A percentile compares a stretch with the other conserved stretches of the same genome.
Evolutionary conservation across 2,329 filamentous ascomycete genomes (phyloP).

Genomic region (Pseudopithomyces chartarum): DNA sequence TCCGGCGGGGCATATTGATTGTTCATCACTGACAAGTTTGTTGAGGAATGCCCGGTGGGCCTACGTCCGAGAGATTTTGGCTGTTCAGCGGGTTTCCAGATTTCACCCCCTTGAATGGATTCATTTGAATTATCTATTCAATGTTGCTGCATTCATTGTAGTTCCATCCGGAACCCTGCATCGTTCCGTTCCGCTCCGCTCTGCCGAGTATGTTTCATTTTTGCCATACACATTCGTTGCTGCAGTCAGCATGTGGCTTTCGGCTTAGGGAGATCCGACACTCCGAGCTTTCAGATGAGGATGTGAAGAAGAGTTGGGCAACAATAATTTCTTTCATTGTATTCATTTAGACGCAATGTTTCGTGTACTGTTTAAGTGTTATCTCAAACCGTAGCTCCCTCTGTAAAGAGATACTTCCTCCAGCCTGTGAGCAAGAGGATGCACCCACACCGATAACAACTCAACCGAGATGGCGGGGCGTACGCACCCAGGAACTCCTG

Average conservation of each 20-base stretch:
- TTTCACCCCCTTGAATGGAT: neutral
- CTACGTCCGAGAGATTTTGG: too few relatives aligned
- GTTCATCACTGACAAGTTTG: too few relatives aligned
- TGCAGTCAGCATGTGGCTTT: constrained; percentile 1
- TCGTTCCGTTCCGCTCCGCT: neutral
- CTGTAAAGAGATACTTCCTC: neutral
- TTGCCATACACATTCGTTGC: neutral
- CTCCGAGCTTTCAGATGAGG: neutral
- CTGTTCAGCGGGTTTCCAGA: too few relatives aligned
- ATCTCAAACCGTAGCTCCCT: too few relatives aligned
- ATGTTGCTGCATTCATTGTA: neutral
- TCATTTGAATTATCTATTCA: neutral
- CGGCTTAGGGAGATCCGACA: neutral
- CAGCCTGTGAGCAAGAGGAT: neutral
- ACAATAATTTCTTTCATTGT: too few relatives aligned
- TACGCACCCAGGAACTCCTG: neutral
- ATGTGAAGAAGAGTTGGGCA: neutral
- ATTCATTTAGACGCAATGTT: too few relatives aligned
- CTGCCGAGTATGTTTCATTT: neutral
- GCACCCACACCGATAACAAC: neutral
- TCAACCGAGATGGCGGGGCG: constrained; percentile 10
- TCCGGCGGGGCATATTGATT: too few relatives aligned
- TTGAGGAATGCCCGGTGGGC: too few relatives aligned
- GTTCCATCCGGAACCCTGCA: neutral
- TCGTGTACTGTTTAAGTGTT: too few relatives aligned